Evolutionary conservation across 2,329 filamentous ascomycete species (phyloP).

Genomic region (Phialemoniopsis sp.): DNA sequence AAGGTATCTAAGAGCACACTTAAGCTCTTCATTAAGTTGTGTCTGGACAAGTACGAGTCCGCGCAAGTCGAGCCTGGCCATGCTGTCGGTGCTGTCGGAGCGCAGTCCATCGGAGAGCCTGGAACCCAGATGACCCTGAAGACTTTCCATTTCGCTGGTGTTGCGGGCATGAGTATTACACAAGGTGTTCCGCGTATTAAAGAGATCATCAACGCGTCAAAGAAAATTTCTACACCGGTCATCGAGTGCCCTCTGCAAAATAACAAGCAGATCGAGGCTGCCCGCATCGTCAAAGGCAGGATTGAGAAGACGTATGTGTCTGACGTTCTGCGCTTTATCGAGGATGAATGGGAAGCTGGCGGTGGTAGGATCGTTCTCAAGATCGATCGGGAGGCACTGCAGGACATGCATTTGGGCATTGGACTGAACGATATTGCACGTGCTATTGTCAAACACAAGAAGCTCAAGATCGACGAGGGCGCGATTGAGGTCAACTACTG

Average conservation of each 20-base stretch:
- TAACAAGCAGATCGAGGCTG: slow-evolving; percentile 68
- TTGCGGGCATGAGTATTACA: slow-evolving; percentile 98
- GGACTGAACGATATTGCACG: slow-evolving; percentile 66
- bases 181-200: slow-evolving; percentile 99
- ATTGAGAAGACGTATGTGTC: slow-evolving; percentile 93
- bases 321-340: slow-evolving; percentile 75
- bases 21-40: slow-evolving; percentile 72
- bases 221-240: slow-evolving; percentile 88
- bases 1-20: slow-evolving; percentile 79
- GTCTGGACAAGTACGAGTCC: slow-evolving; percentile 84
- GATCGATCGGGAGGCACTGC: slow-evolving; percentile 75
- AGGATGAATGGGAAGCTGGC: slow-evolving; percentile 81
- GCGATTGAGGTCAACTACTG: slow-evolving; percentile 61
- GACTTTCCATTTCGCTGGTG: slow-evolving; percentile 99
- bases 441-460: slow-evolving; percentile 76
- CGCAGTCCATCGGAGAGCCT: slow-evolving; percentile 96
- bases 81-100: slow-evolving; percentile 91
- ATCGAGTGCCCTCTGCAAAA: slow-evolving; percentile 84
- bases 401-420: slow-evolving; percentile 78
- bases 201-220: slow-evolving; percentile 99
- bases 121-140: slow-evolving; percentile 99
- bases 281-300: slow-evolving; percentile 85
- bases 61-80: slow-evolving; percentile 93
- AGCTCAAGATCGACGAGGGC: slow-evolving; percentile 64
- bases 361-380: slow-evolving; percentile 75